These are phyloP conservation scores for Podaxis sp. DNA, from an alignment of 768 basidiomycete genomes.

Conservation along the genomic window DNA sequence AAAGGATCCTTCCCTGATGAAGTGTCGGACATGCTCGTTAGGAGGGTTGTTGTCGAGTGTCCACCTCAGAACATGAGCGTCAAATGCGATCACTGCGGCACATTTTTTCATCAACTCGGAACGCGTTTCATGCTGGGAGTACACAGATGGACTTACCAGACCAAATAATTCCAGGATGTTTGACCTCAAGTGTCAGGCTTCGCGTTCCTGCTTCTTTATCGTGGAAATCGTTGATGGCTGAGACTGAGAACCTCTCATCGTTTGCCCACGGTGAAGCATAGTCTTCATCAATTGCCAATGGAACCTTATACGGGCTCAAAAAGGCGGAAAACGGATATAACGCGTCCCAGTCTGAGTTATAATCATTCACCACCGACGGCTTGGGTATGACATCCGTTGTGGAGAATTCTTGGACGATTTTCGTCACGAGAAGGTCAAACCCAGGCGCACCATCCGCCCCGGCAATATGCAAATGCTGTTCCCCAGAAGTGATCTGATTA, in stretches of 20 bases:
- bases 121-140: not conserved
- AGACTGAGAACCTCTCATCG: constrained; percentile 46
- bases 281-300: constrained; percentile 46
- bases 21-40: constrained; percentile 72
- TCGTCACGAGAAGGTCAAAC: constrained; percentile 56
- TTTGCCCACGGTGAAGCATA: constrained; percentile 52
- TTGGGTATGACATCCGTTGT: constrained; percentile 34
- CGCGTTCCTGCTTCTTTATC: constrained; percentile 62
- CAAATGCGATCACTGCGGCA: constrained; percentile 75
- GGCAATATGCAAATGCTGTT: constrained; percentile 78
- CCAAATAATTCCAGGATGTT: constrained; percentile 86
- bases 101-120: constrained; percentile 3
- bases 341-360: constrained; percentile 87
- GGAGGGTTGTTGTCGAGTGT: constrained; percentile 79
- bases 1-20: constrained; percentile 90
- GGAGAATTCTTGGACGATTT: constrained; percentile 64
- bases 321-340: constrained; percentile 83
- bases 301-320: constrained; percentile 79
- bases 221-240: constrained; percentile 53
- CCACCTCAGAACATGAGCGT: constrained; percentile 88
- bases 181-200: constrained; percentile 62
- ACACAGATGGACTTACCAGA: constrained; percentile 47
- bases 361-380: constrained; percentile 63
- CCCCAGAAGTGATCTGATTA: constrained; percentile 62
- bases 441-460: constrained; percentile 82